Percentiles rank a stretch among this genome's conserved stretches.
Evolutionary conservation across 176 grass and related monocot species (phyloP).

Genomic region (Avena insularis): DNA sequence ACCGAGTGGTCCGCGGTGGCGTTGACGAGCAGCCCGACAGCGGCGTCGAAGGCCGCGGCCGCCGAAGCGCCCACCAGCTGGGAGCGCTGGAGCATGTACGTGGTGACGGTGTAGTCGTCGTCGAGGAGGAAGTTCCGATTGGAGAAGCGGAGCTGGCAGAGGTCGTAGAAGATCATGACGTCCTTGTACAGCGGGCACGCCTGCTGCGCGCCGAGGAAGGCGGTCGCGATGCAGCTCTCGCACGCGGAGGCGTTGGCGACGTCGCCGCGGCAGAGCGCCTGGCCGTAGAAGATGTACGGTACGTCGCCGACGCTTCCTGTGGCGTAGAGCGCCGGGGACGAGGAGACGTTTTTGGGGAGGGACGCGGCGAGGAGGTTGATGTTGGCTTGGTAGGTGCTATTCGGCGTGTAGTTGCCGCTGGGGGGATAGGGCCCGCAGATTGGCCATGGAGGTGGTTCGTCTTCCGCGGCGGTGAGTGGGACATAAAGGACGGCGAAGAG

Average conservation of each 20-base stretch:
- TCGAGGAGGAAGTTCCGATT: slow-evolving; percentile 52
- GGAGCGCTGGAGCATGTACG: not conserved
- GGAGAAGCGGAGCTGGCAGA: slow-evolving; percentile 66
- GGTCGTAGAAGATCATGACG: slow-evolving; percentile 54
- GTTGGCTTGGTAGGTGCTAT: slow-evolving; percentile 43
- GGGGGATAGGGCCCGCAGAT: not conserved
- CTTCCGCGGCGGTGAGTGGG: not conserved
- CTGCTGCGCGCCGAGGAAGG: slow-evolving; percentile 40
- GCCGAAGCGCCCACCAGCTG: not conserved
- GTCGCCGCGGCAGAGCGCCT: slow-evolving; percentile 54
- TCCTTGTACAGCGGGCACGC: slow-evolving; percentile 34
- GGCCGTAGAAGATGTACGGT: slow-evolving; percentile 40
- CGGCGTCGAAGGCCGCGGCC: slow-evolving; percentile 3
- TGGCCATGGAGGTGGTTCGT: slow-evolving; percentile 15
- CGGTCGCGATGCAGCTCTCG: slow-evolving; percentile 20
- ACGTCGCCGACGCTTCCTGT: not conserved
- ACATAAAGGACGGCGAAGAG: not conserved
- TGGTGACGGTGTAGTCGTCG: not conserved
- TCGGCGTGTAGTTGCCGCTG: slow-evolving; percentile 17
- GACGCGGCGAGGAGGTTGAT: slow-evolving; percentile 22
- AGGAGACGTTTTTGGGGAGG: slow-evolving; percentile 38
- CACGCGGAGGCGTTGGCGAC: slow-evolving; percentile 31
- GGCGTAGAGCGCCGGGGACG: slow-evolving; percentile 33
- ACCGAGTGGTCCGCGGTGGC: slow-evolving; percentile 42
- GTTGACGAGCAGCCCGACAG: slow-evolving; percentile 40